These are phyloP conservation scores for Brassica incana DNA, from an alignment of 345 rosid species.

Conservation along the genomic window DNA sequence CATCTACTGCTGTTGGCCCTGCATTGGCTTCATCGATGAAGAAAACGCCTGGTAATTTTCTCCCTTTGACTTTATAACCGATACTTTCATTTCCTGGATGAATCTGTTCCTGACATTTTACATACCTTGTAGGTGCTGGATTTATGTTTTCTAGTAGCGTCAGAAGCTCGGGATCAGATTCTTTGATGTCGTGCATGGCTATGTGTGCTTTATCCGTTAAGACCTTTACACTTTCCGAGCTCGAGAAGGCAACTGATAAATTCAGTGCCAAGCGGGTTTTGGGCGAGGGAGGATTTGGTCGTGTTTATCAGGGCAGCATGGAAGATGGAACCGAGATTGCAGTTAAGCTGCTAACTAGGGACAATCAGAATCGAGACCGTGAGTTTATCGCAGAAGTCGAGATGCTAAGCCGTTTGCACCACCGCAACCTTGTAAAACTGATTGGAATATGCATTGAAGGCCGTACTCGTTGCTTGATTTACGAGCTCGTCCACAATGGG, in stretches of 20 bases:
- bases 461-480: slow-evolving; percentile 77
- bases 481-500: slow-evolving; percentile 93
- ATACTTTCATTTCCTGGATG: slow-evolving; percentile 3
- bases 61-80: slow-evolving; percentile 9
- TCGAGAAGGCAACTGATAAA: slow-evolving; percentile 85
- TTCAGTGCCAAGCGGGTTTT: slow-evolving; percentile 83
- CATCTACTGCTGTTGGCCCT: slow-evolving; percentile 89
- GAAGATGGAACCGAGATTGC: slow-evolving; percentile 89
- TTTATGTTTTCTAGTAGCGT: slow-evolving; percentile 64
- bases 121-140: slow-evolving; percentile 53
- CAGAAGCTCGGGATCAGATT: slow-evolving; percentile 76
- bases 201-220: slow-evolving; percentile 78
- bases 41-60: slow-evolving; percentile 77
- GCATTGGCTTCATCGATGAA: slow-evolving; percentile 63
- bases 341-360: slow-evolving; percentile 84
- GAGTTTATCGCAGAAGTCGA: slow-evolving; percentile 97
- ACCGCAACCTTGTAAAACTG: slow-evolving; percentile 96
- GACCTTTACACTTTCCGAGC: slow-evolving; percentile 68
- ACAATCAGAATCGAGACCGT: slow-evolving; percentile 85
- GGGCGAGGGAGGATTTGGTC: slow-evolving; percentile 99
- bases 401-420: slow-evolving; percentile 99
- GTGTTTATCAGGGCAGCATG: slow-evolving; percentile 76
- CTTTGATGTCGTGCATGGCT: slow-evolving; percentile 80
- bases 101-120: slow-evolving; percentile 19
- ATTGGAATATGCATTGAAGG: slow-evolving; percentile 97